phyloP scores from a whole-genome alignment of 495 filamentous ascomycete species.

The Bryoglossum gracile region DNA sequence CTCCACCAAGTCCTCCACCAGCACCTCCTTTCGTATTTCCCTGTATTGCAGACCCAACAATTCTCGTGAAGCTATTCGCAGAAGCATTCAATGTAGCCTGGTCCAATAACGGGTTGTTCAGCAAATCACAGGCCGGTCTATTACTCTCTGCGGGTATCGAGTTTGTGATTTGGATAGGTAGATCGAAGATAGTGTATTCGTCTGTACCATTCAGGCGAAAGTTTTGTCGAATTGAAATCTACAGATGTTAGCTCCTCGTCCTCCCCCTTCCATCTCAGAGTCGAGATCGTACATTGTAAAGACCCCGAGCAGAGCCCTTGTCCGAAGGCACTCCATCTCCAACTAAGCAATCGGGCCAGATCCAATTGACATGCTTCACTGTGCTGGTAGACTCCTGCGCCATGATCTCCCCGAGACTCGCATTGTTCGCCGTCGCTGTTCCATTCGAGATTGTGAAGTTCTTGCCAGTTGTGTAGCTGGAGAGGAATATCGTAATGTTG shows the following conservation, averaged over 20 bases:
- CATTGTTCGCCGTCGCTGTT: conserved; percentile 44
- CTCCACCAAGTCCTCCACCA: conserved; percentile 15
- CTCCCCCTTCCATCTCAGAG: neutral
- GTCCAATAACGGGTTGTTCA: conserved; percentile 32
- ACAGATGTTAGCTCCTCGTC: conserved; percentile 8
- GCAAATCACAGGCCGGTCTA: conserved; percentile 38
- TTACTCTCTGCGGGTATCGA: conserved; percentile 36
- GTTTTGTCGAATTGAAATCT: conserved; percentile 62
- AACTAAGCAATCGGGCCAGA: conserved; percentile 58
- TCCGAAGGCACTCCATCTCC: conserved; percentile 37
- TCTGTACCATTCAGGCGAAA: conserved; percentile 55
- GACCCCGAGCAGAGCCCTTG: conserved; percentile 36
- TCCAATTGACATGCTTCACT: conserved; percentile 63
- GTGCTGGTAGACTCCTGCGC: conserved; percentile 53
- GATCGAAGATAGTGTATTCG: conserved; percentile 61
- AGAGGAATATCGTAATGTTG: conserved; percentile 60
- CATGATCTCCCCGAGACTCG: conserved; percentile 55
- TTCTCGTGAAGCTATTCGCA: conserved; percentile 21
- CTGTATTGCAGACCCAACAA: conserved; percentile 20
- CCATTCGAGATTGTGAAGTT: conserved; percentile 67
- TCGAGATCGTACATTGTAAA: conserved; percentile 38
- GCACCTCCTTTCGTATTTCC: conserved; percentile 3
- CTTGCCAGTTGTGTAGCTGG: conserved; percentile 47
- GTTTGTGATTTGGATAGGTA: conserved; percentile 62
- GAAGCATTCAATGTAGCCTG: conserved; percentile 13